These are phyloP conservation scores for Oidium heveae DNA, from an alignment of 2,329 filamentous ascomycete genomes.

Conservation along the genomic window DNA sequence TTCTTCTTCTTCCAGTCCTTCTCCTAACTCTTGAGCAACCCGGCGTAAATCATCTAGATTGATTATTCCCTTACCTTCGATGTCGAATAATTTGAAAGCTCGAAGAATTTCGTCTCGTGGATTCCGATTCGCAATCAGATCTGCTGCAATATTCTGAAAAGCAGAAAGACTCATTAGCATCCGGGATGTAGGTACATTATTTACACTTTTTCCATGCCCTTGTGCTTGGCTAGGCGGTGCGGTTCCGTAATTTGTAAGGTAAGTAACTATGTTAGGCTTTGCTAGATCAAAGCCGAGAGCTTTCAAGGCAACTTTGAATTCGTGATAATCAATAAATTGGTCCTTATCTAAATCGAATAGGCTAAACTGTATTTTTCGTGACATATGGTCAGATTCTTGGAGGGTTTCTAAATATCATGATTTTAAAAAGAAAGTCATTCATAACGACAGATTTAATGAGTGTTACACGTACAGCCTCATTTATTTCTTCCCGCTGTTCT, in stretches of 20 bases:
- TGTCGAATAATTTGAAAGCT: constrained; percentile 83
- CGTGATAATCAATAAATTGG: constrained; percentile 84
- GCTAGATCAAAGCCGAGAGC: constrained; percentile 82
- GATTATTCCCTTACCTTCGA: constrained; percentile 75
- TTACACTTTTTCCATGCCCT: constrained; percentile 20
- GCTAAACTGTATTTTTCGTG: constrained; percentile 35
- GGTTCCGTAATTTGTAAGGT: constrained; percentile 61
- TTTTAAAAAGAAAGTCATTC: neutral
- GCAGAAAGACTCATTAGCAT: constrained; percentile 47
- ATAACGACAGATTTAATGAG: neutral
- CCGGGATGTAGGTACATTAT: constrained; percentile 22
- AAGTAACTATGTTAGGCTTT: constrained; percentile 58
- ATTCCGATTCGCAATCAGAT: constrained; percentile 58
- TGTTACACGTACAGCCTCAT: constrained; percentile 49
- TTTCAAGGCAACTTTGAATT: constrained; percentile 88
- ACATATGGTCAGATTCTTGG: too few species aligned
- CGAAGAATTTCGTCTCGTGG: constrained; percentile 76
- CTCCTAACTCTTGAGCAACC: constrained; percentile 74
- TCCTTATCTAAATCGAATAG: constrained; percentile 96
- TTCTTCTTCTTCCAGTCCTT: constrained; percentile 81
- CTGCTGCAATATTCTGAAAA: constrained; percentile 54
- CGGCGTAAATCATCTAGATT: constrained; percentile 67
- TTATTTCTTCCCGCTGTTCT: constrained; percentile 79
- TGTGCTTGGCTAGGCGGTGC: constrained; percentile 21
- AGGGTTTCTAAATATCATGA: too few species aligned